Evolutionary conservation across 345 rosid species (phyloP).

Genomic region (Kandelia obovata): DNA sequence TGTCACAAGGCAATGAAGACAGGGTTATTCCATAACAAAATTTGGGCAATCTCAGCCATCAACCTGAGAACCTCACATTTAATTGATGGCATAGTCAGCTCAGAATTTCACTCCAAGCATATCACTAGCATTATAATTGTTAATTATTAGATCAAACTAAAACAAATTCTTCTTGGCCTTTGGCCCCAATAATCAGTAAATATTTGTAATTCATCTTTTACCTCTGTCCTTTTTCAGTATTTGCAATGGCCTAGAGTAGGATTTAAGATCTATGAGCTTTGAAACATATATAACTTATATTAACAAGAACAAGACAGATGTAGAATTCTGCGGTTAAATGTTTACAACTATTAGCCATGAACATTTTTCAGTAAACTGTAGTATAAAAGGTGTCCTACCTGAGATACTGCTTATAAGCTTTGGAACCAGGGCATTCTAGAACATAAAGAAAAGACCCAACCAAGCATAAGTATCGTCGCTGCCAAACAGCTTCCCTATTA

Average conservation of each 20-base stretch:
- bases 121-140: not conserved
- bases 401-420: conserved; percentile 78
- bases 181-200: not conserved
- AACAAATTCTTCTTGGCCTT: not conserved
- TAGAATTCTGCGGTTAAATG: too few species aligned
- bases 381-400: conserved; percentile 43
- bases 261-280: too few species aligned
- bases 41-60: too few species aligned
- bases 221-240: not conserved
- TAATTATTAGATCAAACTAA: not conserved
- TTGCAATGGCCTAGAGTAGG: too few species aligned
- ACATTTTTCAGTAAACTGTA: not conserved
- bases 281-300: too few species aligned
- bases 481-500: conserved; percentile 93
- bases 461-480: conserved; percentile 72
- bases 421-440: conserved; percentile 67
- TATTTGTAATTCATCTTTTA: not conserved
- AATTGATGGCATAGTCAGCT: not conserved
- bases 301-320: too few species aligned
- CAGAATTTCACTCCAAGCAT: not conserved
- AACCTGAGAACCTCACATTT: too few species aligned
- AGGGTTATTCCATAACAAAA: too few species aligned
- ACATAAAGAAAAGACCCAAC: conserved; percentile 88
- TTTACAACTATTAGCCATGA: not conserved
- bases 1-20: too few species aligned